Evolutionary conservation across 2,329 filamentous ascomycete species (phyloP).

Genomic region (Botrytis paeoniae): DNA sequence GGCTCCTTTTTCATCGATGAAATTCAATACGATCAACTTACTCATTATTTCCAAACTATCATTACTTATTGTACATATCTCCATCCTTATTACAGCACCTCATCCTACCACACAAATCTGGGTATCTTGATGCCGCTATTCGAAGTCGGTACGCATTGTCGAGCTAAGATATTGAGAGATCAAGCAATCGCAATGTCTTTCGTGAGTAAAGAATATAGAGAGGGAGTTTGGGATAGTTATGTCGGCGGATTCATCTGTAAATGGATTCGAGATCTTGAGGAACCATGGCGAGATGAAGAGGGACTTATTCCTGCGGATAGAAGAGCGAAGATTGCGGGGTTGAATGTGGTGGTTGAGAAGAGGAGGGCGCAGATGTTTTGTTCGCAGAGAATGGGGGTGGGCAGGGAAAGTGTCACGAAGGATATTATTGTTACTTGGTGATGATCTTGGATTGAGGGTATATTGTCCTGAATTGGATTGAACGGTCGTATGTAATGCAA

Average conservation of each 20-base stretch:
- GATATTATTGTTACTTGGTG: conserved; percentile 8
- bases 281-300: conserved; percentile 19
- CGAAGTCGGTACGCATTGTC: conserved; percentile 22
- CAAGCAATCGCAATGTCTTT: conserved; percentile 20
- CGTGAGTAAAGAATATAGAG: conserved; percentile 18
- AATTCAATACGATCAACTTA: conserved; percentile 21
- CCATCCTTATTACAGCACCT: conserved; percentile 9
- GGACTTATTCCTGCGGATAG: background rate
- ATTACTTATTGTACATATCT: conserved; percentile 15
- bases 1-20: conserved; percentile 16
- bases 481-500: background rate
- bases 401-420: background rate
- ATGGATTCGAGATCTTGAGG: conserved; percentile 21
- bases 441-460: background rate
- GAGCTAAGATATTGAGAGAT: conserved; percentile 11
- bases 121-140: conserved; percentile 23
- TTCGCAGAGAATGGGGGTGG: background rate
- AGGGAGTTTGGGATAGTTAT: conserved; percentile 24
- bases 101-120: conserved; percentile 21
- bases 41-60: conserved; percentile 17
- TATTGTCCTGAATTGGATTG: background rate
- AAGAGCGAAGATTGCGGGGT: background rate
- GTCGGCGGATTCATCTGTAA: conserved; percentile 3
- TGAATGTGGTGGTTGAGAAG: background rate
- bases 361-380: conserved; percentile 7